Evolutionary conservation across 352 stramenopile species (phyloP).

Genomic region (Globisporangium sylvaticum): DNA sequence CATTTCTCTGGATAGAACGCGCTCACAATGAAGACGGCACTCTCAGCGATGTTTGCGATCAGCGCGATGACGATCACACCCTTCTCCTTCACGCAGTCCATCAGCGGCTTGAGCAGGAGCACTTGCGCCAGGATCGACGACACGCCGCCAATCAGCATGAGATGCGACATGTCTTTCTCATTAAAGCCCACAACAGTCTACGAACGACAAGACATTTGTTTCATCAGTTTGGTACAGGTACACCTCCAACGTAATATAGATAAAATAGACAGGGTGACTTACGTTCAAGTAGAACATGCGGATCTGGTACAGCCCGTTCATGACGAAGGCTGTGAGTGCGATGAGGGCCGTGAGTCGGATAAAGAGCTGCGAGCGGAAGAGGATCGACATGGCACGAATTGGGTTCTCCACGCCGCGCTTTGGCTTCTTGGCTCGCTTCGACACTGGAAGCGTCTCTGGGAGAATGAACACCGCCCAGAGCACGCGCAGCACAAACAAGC

Average conservation of each 20-base stretch:
- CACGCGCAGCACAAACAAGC: conserved; percentile 46
- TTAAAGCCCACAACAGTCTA: conserved; percentile 66
- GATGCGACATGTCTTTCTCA: conserved; percentile 51
- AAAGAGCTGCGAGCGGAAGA: conserved; percentile 61
- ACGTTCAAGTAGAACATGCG: conserved; percentile 75
- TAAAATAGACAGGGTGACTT: no score
- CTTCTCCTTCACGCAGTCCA: conserved; percentile 53
- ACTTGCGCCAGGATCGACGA: conserved; percentile 53
- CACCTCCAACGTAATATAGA: no score
- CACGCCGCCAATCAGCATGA: conserved; percentile 60
- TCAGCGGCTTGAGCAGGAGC: conserved; percentile 58
- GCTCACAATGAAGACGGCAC: conserved; percentile 31
- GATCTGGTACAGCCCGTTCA: conserved; percentile 55
- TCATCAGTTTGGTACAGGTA: background rate
- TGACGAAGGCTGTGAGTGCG: conserved; percentile 62
- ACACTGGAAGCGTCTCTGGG: conserved; percentile 48
- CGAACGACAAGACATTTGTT: background rate
- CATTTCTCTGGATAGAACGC: conserved; percentile 57
- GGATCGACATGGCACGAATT: conserved; percentile 57
- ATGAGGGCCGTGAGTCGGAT: conserved; percentile 62
- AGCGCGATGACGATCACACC: conserved; percentile 66
- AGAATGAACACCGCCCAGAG: conserved; percentile 54
- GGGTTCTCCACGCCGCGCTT: conserved; percentile 46
- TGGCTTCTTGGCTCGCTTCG: conserved; percentile 28
- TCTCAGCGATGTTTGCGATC: conserved; percentile 35